Base-by-base conservation (phyloP, 108 stramenopile species). In the Ochromonas danica region DNA sequence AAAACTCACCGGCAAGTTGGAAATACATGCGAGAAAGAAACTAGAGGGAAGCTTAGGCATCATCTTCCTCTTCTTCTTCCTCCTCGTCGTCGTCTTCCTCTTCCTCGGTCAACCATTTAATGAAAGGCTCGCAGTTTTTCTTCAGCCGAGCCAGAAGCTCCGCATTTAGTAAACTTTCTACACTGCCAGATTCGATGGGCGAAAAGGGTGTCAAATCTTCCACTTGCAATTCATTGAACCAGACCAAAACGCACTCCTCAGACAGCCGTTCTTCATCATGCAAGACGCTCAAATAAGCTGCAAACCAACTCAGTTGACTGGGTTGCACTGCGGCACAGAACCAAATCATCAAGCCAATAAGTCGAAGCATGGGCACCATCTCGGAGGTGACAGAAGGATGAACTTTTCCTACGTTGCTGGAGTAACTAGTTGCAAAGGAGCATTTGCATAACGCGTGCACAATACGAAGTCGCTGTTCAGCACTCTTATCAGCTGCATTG, bases 41-140 rank as follows among this genome's bases (percentile, higher is more conserved):
- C n/a, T n/a, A n/a, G n/a, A n/a, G n/a, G n/a, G 35, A 6, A 28
- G 63, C 63, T 36, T 67, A 67, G 3, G 63, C 63, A 36, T 67
- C 63, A 28, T 67, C 63, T 67, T 67, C 63, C 63, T 67, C 63
- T 31, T 67, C 63, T 10, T 67, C 63, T 67, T 67, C 63, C 63
- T 67, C 63, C 6, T 67, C 63, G 3, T 67, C 63, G 31, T 67
- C 63, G 3, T 67, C 63, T 28, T 67, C 63, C 63, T 67, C 63
- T 25, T 67, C 63, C 33, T 31, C 63, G 63, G 17, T 25, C 63
- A 67, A 25, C 63, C 63, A 67, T 6, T 67, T 25, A 3, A 67
- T 36, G 14, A 67, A 22, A 51, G 22, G 6, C 45, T 51, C 22
- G 22, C 14, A 51, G 45, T 51, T 51, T 6, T 22, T 51, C 45